phyloP scores from a whole-genome alignment of 306 rosid genomes.

The Carpinus viminea region DNA sequence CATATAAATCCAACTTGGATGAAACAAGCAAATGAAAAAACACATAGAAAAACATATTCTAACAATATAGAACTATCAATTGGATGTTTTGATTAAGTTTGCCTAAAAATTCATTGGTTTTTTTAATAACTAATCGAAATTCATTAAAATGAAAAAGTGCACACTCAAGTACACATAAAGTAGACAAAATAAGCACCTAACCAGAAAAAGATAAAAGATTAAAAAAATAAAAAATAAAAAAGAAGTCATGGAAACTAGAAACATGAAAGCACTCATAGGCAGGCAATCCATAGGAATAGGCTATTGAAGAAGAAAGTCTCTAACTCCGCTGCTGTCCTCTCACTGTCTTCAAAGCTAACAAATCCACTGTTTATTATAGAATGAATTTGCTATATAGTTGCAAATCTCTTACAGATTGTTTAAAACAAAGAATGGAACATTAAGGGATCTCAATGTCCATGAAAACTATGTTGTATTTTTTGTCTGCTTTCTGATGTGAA shows the following conservation, averaged over 20 bases:
- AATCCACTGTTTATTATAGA: neutral
- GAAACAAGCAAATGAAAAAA: no score
- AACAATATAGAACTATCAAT: neutral
- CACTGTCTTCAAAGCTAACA: neutral
- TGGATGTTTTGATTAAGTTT: neutral
- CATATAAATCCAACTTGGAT: no score
- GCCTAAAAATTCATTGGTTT: neutral
- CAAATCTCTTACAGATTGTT: neutral
- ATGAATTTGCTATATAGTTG: neutral
- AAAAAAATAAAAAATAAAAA: no score
- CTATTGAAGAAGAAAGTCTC: no score
- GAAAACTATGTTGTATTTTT: neutral
- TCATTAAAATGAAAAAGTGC: no score
- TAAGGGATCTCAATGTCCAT: neutral
- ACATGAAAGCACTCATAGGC: no score
- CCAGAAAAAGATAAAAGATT: neutral
- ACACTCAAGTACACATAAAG: no score
- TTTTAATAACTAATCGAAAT: no score
- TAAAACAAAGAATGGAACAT: neutral
- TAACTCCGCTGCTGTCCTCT: no score
- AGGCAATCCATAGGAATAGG: no score
- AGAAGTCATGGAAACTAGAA: no score
- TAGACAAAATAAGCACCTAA: neutral
- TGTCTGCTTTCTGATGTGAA: slow-evolving; percentile 22
- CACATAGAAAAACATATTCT: no score